phyloP scores from a whole-genome alignment of 2,329 filamentous ascomycete species.

The Clonostachys sp. region DNA sequence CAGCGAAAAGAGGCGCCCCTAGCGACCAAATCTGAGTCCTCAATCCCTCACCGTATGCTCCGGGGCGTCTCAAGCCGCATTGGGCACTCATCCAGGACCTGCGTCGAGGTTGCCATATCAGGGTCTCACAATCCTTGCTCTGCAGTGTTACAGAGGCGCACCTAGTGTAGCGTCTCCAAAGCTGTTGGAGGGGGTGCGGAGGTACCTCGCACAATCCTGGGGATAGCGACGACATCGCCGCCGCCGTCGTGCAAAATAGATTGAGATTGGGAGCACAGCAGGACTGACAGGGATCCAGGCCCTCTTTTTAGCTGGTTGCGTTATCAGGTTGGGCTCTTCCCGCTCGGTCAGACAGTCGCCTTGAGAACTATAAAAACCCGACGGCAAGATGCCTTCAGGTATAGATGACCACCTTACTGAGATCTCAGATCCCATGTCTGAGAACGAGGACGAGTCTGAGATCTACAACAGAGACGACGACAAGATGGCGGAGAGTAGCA shows the following conservation, averaged over 20 bases:
- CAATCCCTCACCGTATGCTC: background rate
- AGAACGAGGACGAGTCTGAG: constrained; percentile 53
- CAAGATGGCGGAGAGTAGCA: constrained; percentile 41
- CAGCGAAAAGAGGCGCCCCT: too few relatives aligned
- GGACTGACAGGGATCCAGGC: background rate
- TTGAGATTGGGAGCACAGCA: too few relatives aligned
- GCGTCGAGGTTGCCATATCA: background rate
- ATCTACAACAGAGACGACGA: constrained; percentile 40
- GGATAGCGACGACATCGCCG: constrained; percentile 1
- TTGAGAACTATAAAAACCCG: background rate
- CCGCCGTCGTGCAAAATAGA: background rate
- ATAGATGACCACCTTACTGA: constrained; percentile 48
- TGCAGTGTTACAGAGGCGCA: constrained; percentile 4
- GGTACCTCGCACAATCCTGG: background rate
- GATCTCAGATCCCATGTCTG: constrained; percentile 54
- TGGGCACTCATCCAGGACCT: background rate
- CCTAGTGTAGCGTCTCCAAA: constrained; percentile 1
- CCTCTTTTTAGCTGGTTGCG: background rate
- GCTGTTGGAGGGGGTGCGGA: constrained; percentile 3
- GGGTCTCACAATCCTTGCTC: background rate
- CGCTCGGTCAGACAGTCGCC: background rate
- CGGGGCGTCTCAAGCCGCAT: background rate
- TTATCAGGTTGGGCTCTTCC: background rate
- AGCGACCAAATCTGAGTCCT: too few relatives aligned
- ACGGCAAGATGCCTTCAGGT: constrained; percentile 51